Evolutionary conservation across 1,284 basidiomycete genomes (phyloP).

Genomic region (Tylopilus orsonianus): DNA sequence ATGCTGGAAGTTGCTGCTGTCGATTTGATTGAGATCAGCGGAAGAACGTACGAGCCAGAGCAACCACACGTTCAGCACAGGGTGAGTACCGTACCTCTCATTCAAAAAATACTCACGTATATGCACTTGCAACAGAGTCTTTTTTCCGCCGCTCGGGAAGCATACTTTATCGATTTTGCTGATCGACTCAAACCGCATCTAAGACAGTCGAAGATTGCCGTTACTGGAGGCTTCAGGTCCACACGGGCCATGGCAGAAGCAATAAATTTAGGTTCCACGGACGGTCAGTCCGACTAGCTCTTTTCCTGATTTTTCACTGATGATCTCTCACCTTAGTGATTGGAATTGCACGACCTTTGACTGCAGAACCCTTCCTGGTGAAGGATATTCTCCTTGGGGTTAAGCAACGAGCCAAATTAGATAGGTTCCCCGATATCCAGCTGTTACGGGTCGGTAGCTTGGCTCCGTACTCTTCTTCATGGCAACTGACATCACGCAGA

Average conservation of each 20-base stretch:
- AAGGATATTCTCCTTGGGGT: constrained; percentile 39
- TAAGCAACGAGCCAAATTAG: constrained; percentile 31
- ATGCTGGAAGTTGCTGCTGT: constrained; percentile 44
- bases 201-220: constrained; percentile 38
- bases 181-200: constrained; percentile 39
- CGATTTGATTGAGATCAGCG: constrained; percentile 51
- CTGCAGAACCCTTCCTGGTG: constrained; percentile 44
- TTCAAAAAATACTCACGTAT: background rate
- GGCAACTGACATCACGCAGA: constrained; percentile 15
- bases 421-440: constrained; percentile 31
- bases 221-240: constrained; percentile 50
- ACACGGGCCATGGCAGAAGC: constrained; percentile 41
- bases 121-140: constrained; percentile 24
- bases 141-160: constrained; percentile 38
- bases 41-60: constrained; percentile 43
- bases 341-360: constrained; percentile 45
- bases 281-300: constrained; percentile 22
- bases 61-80: constrained; percentile 14
- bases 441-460: constrained; percentile 28
- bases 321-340: constrained; percentile 30
- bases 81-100: constrained; percentile 25
- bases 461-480: background rate
- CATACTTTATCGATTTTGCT: constrained; percentile 43
- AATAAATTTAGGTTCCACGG: constrained; percentile 31
- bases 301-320: background rate